Base-by-base conservation (phyloP, 2,329 filamentous ascomycete species). In the Diaporthe nobilis region DNA sequence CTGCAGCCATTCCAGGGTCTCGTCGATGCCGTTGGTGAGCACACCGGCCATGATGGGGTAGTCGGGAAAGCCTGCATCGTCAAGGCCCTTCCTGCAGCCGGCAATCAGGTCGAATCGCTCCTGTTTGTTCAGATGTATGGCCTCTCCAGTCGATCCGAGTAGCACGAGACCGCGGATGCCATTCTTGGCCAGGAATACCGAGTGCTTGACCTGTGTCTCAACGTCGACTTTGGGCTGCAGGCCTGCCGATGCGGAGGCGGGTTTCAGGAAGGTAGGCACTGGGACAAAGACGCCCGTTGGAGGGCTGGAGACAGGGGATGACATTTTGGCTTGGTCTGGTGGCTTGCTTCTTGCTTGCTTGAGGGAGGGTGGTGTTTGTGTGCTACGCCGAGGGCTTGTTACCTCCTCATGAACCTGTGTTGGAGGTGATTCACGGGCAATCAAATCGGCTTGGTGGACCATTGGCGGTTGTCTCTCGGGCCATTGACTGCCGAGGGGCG, bases 131-230 rank as follows among this genome's bases (percentile, higher is more conserved):
- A 93, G 85, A 82, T 92, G 91, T 58, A 93, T 88, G 0, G 90
- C 90, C 81, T 93, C 92, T 75, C 92, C 92, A 0, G 91, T 93
- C 53, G 88, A 91, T 34, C 92, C 92, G 68, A 93, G 88, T 55
- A 93, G 85, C 15, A 93, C 90, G 37, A 93, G 85, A 31, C 92
- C 91, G 42, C 86, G 86, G 79, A 93, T 89, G 74, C 92, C 92
- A 78, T 87, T 87, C 71, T 87, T 86, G 51, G 91, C 91, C 51
- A 93, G 88, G 80, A 90, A 91, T 9, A 93, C 80, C 13, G 87
- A 87, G 85, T 93, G 91, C 39, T 86, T 85, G 34, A 86, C 85
- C 80, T 93, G 92, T 0, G 90, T 87, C 63, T 88, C 85, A 75
- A 91, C 83, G 79, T 93, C 91, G 70, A 93, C 84, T 9, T 88